These are phyloP conservation scores for Poa pratensis DNA, from an alignment of 176 grass and related monocot species.

Conservation along the genomic window DNA sequence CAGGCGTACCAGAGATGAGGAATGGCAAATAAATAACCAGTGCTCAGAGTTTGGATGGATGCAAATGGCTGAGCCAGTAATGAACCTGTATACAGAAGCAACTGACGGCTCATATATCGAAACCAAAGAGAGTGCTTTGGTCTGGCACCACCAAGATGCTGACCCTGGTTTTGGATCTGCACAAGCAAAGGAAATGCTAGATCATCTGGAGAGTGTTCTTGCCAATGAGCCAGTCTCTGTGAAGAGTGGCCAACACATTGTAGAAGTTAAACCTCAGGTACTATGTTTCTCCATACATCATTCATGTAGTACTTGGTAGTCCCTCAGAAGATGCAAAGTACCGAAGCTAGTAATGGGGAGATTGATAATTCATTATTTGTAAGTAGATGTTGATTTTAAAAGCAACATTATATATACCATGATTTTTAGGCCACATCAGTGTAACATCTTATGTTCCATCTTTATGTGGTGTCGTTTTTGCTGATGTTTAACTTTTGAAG, in stretches of 20 bases:
- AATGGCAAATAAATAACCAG: constrained; percentile 59
- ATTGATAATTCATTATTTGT: constrained; percentile 2
- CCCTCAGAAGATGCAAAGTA: constrained; percentile 20
- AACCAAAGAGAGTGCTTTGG: constrained; percentile 74
- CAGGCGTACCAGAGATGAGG: constrained; percentile 61
- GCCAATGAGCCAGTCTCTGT: constrained; percentile 50
- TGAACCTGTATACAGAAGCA: constrained; percentile 72
- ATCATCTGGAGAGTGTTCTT: constrained; percentile 53
- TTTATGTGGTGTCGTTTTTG: constrained; percentile 10
- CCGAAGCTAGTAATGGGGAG: neutral
- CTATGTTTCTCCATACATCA: constrained; percentile 22
- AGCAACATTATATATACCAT: neutral
- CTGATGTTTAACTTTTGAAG: neutral
- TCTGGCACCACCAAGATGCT: constrained; percentile 77
- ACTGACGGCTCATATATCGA: constrained; percentile 73
- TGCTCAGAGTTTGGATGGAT: constrained; percentile 64
- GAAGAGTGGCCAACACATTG: constrained; percentile 55
- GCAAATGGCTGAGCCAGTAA: constrained; percentile 64
- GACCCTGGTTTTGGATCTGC: constrained; percentile 62
- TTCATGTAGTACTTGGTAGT: neutral
- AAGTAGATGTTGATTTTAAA: constrained; percentile 12
- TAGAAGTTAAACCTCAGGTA: constrained; percentile 62
- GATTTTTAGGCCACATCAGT: neutral
- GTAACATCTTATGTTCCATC: neutral
- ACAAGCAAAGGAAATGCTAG: constrained; percentile 57